Base-by-base conservation (phyloP, 352 stramenopile genomes). In the Globisporangium camurandrum region DNA sequence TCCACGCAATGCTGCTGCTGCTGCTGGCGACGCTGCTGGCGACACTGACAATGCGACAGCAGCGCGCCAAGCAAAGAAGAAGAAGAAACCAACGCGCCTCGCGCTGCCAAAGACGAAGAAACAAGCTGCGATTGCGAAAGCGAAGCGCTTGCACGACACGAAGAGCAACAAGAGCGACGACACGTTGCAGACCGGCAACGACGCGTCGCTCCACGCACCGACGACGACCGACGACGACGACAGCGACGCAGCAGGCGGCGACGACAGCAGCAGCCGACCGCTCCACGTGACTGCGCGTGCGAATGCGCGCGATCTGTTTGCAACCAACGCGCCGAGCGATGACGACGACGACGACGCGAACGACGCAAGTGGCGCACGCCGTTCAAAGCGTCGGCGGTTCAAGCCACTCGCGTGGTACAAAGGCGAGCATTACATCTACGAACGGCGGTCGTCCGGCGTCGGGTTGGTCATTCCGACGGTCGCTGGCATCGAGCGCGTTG, bases 371-470 rank as follows among this genome's bases (percentile, higher is more conserved):
- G 74, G 73, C 1, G 62, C 90, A 30, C 80, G 83, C 47, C 75
- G 83, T 7, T 92, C 79, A 6, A 90, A 88, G 56, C 71, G 83
- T 27, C 69, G 67, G 48, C 75, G 83, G 8, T 92, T 82, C 52
- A 88, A 89, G 72, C 83, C 83, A 20, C 64, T 94, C n/a, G 83
- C 66, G 14, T 94, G 83, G 83, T 94, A 92, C 66, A 92, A 92
- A 52, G 82, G 81, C 40, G 83, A 94, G 56, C 75, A 89, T 49
- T 90, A 84, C 54, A 75, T 94, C 44, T 94, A 88, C 47, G 80
- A 92, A 49, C 78, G 83, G 14, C 84, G 74, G 4, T 79, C 88
- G 38, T 81, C 81, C 17, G 83, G 83, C n/a, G 75, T 94, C 4
- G 83, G 83, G 8, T 60, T 84, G 8, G 79, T 92, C 39, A 74